Evolutionary conservation across 2,329 filamentous ascomycete species (phyloP).

Genomic region (Didymella lethalis): DNA sequence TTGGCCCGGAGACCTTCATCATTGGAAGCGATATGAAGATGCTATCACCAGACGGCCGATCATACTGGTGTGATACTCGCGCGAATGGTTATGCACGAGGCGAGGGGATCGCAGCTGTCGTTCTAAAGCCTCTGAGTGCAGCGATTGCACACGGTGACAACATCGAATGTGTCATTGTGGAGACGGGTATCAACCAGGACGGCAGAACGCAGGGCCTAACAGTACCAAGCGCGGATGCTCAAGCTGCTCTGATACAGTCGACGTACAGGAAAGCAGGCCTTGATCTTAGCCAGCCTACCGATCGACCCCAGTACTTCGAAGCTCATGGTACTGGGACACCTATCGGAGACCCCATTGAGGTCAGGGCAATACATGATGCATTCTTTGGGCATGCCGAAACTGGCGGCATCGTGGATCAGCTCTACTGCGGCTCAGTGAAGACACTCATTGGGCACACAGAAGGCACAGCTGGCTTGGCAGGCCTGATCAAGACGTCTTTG

Average conservation of each 20-base stretch:
- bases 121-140: constrained; percentile 60
- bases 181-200: constrained; percentile 50
- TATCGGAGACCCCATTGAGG: constrained; percentile 44
- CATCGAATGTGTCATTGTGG: constrained; percentile 53
- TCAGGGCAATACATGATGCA: constrained; percentile 27
- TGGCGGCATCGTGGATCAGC: background rate
- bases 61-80: constrained; percentile 43
- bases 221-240: constrained; percentile 55
- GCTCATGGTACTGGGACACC: constrained; percentile 52
- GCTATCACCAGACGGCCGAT: constrained; percentile 40
- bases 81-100: constrained; percentile 62
- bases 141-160: constrained; percentile 59
- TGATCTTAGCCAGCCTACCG: constrained; percentile 26
- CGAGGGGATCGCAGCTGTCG: constrained; percentile 60
- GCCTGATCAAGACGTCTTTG: constrained; percentile 50
- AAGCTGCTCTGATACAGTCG: constrained; percentile 39
- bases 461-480: constrained; percentile 47
- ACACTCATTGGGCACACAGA: constrained; percentile 54
- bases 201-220: constrained; percentile 53
- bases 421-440: constrained; percentile 34
- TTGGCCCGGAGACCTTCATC: constrained; percentile 31
- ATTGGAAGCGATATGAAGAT: constrained; percentile 39
- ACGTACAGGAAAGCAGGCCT: constrained; percentile 52
- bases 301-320: constrained; percentile 47
- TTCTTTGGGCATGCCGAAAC: constrained; percentile 21